Evolutionary conservation across 768 basidiomycete species (phyloP).

Genomic region (Mycena kentingensis): DNA sequence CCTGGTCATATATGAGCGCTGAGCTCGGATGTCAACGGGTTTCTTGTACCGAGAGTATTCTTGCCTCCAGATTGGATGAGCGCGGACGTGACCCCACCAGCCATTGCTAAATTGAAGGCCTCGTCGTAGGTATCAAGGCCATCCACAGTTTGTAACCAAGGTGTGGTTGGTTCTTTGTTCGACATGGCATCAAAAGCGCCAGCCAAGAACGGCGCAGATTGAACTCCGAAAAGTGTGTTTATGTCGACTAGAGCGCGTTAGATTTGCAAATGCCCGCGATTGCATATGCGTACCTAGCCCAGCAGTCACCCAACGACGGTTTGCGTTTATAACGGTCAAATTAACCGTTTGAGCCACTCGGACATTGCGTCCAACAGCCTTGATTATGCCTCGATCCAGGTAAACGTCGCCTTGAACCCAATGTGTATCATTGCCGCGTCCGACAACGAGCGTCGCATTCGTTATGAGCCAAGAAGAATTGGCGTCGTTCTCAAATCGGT

Average conservation of each 20-base stretch:
- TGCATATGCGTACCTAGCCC: constrained; percentile 49
- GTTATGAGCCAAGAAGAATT: constrained; percentile 60
- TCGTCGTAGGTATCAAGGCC: constrained; percentile 87
- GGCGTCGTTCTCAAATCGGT: constrained; percentile 68
- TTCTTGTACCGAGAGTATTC: constrained; percentile 66
- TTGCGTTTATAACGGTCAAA: constrained; percentile 57
- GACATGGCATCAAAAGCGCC: constrained; percentile 42
- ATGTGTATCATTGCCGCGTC: constrained; percentile 54
- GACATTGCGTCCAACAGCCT: constrained; percentile 55
- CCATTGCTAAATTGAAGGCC: constrained; percentile 68
- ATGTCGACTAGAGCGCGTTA: constrained; percentile 57
- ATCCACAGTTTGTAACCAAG: constrained; percentile 83
- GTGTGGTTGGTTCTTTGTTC: constrained; percentile 63
- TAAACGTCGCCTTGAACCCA: constrained; percentile 65
- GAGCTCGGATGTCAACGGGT: background rate
- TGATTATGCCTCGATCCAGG: constrained; percentile 66
- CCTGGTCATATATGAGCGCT: constrained; percentile 42
- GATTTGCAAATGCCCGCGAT: constrained; percentile 28
- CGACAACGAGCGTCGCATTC: constrained; percentile 72
- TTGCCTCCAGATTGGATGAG: constrained; percentile 78
- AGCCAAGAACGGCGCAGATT: constrained; percentile 60
- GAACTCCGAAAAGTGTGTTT: constrained; percentile 80
- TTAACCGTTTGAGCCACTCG: constrained; percentile 42
- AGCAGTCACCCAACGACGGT: constrained; percentile 70
- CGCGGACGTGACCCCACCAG: constrained; percentile 87